Evolutionary conservation across 208 protist genomes (phyloP), one percentile per base, ranked within the genome.

Genomic region (Crithidia bombi): DNA sequence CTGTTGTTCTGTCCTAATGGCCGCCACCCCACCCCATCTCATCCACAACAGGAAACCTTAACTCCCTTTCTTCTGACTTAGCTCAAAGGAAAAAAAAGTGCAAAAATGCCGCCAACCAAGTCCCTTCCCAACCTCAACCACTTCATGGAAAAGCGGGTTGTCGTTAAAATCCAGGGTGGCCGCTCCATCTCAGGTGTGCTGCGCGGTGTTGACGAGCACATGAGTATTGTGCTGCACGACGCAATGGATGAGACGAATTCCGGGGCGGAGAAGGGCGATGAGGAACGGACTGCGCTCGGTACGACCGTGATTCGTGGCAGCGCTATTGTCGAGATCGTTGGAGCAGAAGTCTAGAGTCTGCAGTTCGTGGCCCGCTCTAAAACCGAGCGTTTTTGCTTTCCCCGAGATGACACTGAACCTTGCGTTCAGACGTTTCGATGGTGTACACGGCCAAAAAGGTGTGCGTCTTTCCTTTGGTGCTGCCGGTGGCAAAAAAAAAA

Each of bases 161-260:
- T 92, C 32, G 82, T 98, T 38, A 97, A 98, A 77, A 82, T 99
- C 6, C 98, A 98, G 63, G 98, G 94, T 26, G 98, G 98, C 56
- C 95, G 97, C 41, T 91, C 79, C 28, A 86, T 99, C 43, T 93
- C 84, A 11, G 98, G 98, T 17, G 83, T 97, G 9, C 87, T 99
- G 36, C 92, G 98, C 33, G 98, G 98, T 9, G 98, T 97, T 23
- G 98, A 99, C 78, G 77, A 97, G 65, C 99, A 98, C 77, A 98
- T 99, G 97, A 99, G 98, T 64, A 78, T 99, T 41, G 98, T 99
- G 19, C 83, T 99, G 12, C 90, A 98, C 70, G 95, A 99, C 58
- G 96, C 97, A n/a, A 79, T 97, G 14, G 98, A 99, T 73, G 92
- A 98, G 38, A 91, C 90, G 2, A 70, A 68, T 6, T 49, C 49